Conservation (phyloP, 2,329 filamentous ascomycete species). For the Periconia sp. region DNA sequence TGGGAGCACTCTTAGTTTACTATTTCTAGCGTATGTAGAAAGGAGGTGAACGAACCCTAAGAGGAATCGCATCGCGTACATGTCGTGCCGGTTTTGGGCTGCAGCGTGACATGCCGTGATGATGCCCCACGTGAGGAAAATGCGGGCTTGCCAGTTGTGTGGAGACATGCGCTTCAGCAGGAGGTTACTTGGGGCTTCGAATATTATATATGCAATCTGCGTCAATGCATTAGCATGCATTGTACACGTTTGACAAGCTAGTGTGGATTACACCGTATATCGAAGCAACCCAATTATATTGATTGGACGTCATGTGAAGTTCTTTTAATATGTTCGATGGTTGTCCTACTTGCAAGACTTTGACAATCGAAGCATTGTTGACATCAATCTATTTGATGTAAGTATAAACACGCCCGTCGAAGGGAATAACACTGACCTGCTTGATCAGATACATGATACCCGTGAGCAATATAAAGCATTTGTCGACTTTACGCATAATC, state of each 20-base stretch:
- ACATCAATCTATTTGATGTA: conserved; percentile 20
- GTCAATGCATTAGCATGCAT: neutral
- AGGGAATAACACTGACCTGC: conserved; percentile 9
- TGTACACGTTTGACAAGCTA: too few species aligned
- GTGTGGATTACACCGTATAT: conserved; percentile 18
- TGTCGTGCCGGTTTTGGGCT: conserved; percentile 22
- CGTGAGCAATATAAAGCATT: conserved; percentile 20
- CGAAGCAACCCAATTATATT: conserved; percentile 28
- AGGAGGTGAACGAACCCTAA: conserved; percentile 13
- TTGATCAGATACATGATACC: conserved; percentile 29
- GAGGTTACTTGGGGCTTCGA: conserved; percentile 36
- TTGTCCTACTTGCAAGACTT: conserved; percentile 23
- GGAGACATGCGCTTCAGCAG: conserved; percentile 42
- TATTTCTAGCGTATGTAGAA: conserved; percentile 29
- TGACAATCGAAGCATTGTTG: conserved; percentile 24
- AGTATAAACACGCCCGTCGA: neutral
- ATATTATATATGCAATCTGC: conserved; percentile 25
- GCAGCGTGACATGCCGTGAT: conserved; percentile 34
- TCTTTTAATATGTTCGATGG: conserved; percentile 22
- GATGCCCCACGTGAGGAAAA: conserved; percentile 27
- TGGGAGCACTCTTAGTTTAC: conserved; percentile 34
- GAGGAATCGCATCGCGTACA: conserved; percentile 26
- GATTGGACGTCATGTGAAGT: conserved; percentile 20
- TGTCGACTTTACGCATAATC: conserved; percentile 27
- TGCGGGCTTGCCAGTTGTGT: conserved; percentile 39